phyloP scores from a whole-genome alignment of 1,139 yeast species.

The Hansenula lynferdii region DNA sequence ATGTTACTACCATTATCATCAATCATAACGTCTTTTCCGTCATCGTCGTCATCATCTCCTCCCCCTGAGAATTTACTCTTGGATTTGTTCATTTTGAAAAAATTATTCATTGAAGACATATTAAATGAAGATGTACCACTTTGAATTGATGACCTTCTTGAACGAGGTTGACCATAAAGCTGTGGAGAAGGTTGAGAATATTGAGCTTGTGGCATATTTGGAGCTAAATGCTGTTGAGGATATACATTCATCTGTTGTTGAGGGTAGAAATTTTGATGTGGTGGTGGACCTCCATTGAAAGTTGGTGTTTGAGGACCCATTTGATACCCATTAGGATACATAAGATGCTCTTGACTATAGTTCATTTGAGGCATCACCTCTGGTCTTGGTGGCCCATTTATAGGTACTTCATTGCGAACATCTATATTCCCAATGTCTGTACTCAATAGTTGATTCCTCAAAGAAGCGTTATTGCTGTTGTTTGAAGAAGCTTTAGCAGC shows the following conservation, averaged over 20 bases:
- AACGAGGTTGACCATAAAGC: slow-evolving; percentile 4
- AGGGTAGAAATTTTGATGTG: background rate
- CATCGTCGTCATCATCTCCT: slow-evolving; percentile 28
- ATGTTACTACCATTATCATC: slow-evolving; percentile 40
- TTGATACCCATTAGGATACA: background rate
- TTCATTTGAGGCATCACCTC: background rate
- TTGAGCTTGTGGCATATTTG: background rate
- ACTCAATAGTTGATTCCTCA: slow-evolving; percentile 30
- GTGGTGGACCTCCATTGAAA: background rate
- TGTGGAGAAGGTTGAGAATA: background rate
- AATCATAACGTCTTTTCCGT: slow-evolving; percentile 48
- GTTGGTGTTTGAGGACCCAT: background rate
- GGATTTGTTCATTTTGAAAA: slow-evolving; percentile 38
- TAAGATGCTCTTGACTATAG: too few species aligned
- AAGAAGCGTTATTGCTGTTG: slow-evolving; percentile 6
- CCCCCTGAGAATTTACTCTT: slow-evolving; percentile 18
- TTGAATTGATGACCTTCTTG: slow-evolving; percentile 17
- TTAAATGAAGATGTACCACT: slow-evolving; percentile 11
- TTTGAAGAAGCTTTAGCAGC: slow-evolving; percentile 21
- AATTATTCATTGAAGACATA: slow-evolving; percentile 5
- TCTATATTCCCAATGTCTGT: slow-evolving; percentile 37
- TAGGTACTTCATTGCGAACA: slow-evolving; percentile 32
- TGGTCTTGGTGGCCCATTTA: slow-evolving; percentile 8
- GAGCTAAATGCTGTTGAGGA: background rate
- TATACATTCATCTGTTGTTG: too few species aligned